phyloP scores from a whole-genome alignment of 805 yeast genomes.

The Starmerella apis region DNA sequence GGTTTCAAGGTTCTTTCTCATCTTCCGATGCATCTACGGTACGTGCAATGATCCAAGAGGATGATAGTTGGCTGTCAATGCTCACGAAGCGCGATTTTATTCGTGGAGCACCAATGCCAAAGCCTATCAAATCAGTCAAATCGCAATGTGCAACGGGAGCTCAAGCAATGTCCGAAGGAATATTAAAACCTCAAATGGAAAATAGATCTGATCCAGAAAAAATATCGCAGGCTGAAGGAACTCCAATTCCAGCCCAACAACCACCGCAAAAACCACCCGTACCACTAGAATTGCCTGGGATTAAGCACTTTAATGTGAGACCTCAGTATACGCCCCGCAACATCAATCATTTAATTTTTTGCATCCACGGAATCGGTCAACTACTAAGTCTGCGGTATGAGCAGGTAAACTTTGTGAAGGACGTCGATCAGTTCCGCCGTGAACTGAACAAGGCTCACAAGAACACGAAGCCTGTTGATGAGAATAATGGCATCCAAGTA shows the following conservation, averaged over 20 bases:
- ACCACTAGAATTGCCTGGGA: not conserved
- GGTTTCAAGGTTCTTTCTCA: not conserved
- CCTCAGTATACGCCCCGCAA: conserved; percentile 15
- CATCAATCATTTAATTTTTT: conserved; percentile 54
- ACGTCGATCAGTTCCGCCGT: conserved; percentile 49
- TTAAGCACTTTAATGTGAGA: not conserved
- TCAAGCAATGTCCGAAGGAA: too few species aligned
- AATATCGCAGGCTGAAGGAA: too few species aligned
- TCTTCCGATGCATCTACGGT: not conserved
- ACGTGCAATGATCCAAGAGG: not conserved
- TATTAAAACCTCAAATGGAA: too few species aligned
- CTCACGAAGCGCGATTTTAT: not conserved
- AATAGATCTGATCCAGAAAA: too few species aligned
- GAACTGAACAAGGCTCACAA: conserved; percentile 1
- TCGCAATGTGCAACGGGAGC: too few species aligned
- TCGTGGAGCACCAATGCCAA: conserved; percentile 2
- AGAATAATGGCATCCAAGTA: conserved; percentile 52
- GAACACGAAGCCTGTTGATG: not conserved
- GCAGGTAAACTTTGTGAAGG: conserved; percentile 77
- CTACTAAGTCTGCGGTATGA: conserved; percentile 67
- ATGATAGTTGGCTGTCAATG: conserved; percentile 2
- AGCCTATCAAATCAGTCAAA: not conserved
- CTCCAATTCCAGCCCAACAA: not conserved
- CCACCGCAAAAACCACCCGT: not conserved
- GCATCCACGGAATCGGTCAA: conserved; percentile 95